Percentiles rank a stretch among this genome's conserved stretches.
phyloP scores from a whole-genome alignment of 78 protist species.

The Planoprotostelium fungivorum region DNA sequence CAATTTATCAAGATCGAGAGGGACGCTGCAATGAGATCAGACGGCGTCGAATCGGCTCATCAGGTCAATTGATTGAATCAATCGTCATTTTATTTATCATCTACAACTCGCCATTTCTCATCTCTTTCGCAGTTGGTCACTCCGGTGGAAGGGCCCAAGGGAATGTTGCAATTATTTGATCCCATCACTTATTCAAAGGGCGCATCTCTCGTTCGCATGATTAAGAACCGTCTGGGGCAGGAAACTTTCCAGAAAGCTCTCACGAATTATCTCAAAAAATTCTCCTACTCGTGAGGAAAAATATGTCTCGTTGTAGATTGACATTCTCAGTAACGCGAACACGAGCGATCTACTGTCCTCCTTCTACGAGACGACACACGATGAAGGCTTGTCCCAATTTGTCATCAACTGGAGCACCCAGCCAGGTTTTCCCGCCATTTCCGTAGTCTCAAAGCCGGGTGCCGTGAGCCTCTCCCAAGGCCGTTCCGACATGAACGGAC shows the following conservation, averaged over 20 bases:
- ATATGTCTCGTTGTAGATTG: not conserved
- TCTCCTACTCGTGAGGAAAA: not conserved
- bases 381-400: not conserved
- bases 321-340: not conserved
- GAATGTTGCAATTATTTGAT: not conserved
- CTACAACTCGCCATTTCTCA: not conserved
- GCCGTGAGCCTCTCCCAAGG: not conserved
- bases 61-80: not conserved
- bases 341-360: not conserved
- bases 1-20: not conserved
- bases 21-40: not conserved
- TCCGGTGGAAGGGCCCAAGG: not conserved
- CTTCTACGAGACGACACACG: not conserved
- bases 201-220: slow-evolving; percentile 77
- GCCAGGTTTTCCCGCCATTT: not conserved
- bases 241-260: not conserved
- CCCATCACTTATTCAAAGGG: slow-evolving; percentile 73
- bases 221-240: not conserved
- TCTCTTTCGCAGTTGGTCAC: not conserved
- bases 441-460: not conserved
- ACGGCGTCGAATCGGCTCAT: not conserved
- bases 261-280: not conserved
- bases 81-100: not conserved
- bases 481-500: not conserved
- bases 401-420: not conserved